Base-by-base conservation (phyloP, 768 basidiomycete genomes). In the Amanita polypyramis region DNA sequence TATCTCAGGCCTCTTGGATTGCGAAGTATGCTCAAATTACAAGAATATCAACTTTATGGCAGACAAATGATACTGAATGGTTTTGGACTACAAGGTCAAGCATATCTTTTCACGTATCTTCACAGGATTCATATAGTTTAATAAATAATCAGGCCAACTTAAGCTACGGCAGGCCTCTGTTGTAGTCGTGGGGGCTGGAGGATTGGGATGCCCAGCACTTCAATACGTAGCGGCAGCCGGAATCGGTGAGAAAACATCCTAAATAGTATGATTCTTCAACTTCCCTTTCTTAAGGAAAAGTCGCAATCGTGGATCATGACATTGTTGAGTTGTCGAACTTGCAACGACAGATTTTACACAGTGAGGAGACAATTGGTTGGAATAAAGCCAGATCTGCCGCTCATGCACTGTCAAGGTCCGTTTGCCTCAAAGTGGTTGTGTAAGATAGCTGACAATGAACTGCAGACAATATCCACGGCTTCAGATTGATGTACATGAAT, bases 221-320 rank as follows among this genome's bases (percentile, higher is more conserved):
- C 91, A 96, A 59, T 96, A 98, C 63, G 78, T 99, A 9, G 90
- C 80, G 3, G 89, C 91, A 5, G 86, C 90, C 11, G 96, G 96
- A 20, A 74, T 98, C 50, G 95, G 95, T 89, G 56, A 54, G 83
- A 23, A 21, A 27, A 27, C 23, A 5, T 15, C 20, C 32, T 41
- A 43, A 25, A 20, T 8, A 21, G 5, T n/a, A 2, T 20, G n/a
- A 29, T 23, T 19, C 10, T 10, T 19, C 9, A 34, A 44, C 33
- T 46, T n/a, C 43, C 46, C 54, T 39, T 41, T 32, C 27, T 32
- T 44, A n/a, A 95, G 94, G 94, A 10, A 73, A 73, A 34, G 75
- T 98, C 43, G 87, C 82, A 5, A 85, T 98, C 32, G 70, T 95
- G 43, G 94, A 98, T 62, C 85, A 89, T 58, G 94, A 98, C 58